Evolutionary conservation across 345 rosid genomes (phyloP), one percentile per base, ranked within the genome.

Genomic region (Mallotus nudiflorus): DNA sequence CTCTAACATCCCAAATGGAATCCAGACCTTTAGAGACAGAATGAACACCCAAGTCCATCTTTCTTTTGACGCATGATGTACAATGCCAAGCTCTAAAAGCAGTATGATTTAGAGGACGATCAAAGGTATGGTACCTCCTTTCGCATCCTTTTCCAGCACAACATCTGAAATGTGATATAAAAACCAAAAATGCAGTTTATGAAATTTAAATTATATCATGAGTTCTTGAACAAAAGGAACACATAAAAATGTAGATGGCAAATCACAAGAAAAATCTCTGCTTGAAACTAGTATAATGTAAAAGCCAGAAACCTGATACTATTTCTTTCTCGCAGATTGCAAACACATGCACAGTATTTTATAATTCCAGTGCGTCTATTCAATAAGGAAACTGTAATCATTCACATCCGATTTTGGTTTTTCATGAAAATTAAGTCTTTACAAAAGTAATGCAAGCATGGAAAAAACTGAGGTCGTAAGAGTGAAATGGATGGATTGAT

Each of bases 61-160:
- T 59, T 18, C 33, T 59, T 31, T 35, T 35, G 24, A 59, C 63
- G 13, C 63, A 59, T 4, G 11, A 15, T 9, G 13, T 31, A 9
- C 63, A 59, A 19, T 59, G 63, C 63, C 63, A 59, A 59, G 33
- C 63, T 31, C 63, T 44, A 59, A 39, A 39, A 59, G 63, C 44
- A 11, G 24, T 12, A 59, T 16, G 18, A 2, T 31, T 19, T 8
- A 59, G 33, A 33, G 63, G 63, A 59, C 44, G 63, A 35, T 59
- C 45, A 59, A 59, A 31, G 1, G 33, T 1, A 31, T 52, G 56
- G 27, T n/a, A 52, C 22, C 56, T 52, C 56, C 56, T 52, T 52
- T 22, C 27, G 11, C 56, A 52, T 52, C 28, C 56, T 52, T 52
- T 52, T 52, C 56, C 56, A 52, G 8, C 1, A 52, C 56, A 52